Conservation (phyloP, 805 yeast species). For the Candida cerambycidarum region DNA sequence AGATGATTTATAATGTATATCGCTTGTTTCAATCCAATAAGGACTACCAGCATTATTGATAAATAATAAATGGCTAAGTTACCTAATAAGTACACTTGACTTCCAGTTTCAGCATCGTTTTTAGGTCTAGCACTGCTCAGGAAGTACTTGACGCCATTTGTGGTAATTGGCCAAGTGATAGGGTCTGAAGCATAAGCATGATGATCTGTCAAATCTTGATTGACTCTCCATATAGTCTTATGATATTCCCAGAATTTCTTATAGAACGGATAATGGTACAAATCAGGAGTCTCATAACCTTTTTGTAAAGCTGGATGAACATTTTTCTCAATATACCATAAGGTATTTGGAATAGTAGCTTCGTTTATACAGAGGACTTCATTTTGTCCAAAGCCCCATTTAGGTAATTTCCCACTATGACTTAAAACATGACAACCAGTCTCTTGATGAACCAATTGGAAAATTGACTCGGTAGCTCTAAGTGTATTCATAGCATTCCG, state of each 20-base stretch:
- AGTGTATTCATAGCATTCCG: slow-evolving; percentile 33
- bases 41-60: slow-evolving; percentile 34
- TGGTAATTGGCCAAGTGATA: slow-evolving; percentile 58
- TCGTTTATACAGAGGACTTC: slow-evolving; percentile 84
- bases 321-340: slow-evolving; percentile 75
- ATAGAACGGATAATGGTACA: slow-evolving; percentile 38
- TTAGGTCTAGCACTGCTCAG: slow-evolving; percentile 29
- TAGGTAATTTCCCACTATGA: slow-evolving; percentile 75
- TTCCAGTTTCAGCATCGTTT: slow-evolving; percentile 17
- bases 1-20: slow-evolving; percentile 22
- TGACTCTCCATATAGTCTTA: slow-evolving; percentile 51
- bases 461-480: slow-evolving; percentile 63
- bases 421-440: slow-evolving; percentile 70
- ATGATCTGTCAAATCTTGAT: slow-evolving; percentile 46
- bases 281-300: slow-evolving; percentile 20
- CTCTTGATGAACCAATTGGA: slow-evolving; percentile 66
- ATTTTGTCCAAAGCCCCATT: slow-evolving; percentile 80
- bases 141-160: slow-evolving; percentile 62
- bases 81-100: slow-evolving; percentile 59
- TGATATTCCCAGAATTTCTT: slow-evolving; percentile 57
- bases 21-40: slow-evolving; percentile 21
- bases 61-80: slow-evolving; percentile 59
- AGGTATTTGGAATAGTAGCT: slow-evolving; percentile 64
- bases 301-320: slow-evolving; percentile 47
- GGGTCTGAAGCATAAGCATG: slow-evolving; percentile 58